Evolutionary conservation across 768 basidiomycete genomes (phyloP), one percentile per base, ranked within the genome.

Genomic region (Psilocybe cyanescens): DNA sequence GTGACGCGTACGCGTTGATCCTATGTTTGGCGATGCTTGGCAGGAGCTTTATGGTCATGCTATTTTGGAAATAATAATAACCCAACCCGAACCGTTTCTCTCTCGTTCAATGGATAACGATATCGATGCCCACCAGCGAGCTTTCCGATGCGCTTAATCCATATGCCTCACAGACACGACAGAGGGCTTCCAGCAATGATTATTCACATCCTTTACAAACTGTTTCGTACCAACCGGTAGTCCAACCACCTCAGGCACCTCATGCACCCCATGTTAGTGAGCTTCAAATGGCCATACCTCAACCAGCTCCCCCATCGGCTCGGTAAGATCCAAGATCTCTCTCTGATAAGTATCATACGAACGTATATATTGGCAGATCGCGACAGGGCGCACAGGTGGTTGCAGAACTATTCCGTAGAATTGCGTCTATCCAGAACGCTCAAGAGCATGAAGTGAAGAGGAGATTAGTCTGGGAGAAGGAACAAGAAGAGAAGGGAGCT

Each of bases 101-200:
- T 24, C 17, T 30, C 9, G 9, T 49, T 49, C 47, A 8, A 41
- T 61, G 52, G 19, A 41, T 35, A 44, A 49, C 45, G 39, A 55
- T 58, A 45, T 65, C 71, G 61, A 49, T 61, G 41, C 41, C 41
- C 49, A 66, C 65, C 65, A 92, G 89, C 77, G 89, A 92, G 73
- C 85, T 92, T 59, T 88, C 87, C 8, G 86, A 92, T 70, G 91
- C 91, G 4, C 86, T 92, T 67, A 92, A 92, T 72, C 90, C 90
- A 9, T 78, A 86, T 69, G 79, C 83, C 59, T 79, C 78, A 37
- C 83, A 83, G 55, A 67, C 76, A 16, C 75, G 82, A 62, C 65
- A 72, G 17, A 71, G 79, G 45, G 11, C 59, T 14, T 39, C 28
- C 12, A 8, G 29, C 11, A 58, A 55, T 58, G 60, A 64, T 7